Percentiles rank a stretch among this genome's conserved stretches.
phyloP scores from a whole-genome alignment of 2,329 filamentous ascomycete species.

The Onygena corvina region DNA sequence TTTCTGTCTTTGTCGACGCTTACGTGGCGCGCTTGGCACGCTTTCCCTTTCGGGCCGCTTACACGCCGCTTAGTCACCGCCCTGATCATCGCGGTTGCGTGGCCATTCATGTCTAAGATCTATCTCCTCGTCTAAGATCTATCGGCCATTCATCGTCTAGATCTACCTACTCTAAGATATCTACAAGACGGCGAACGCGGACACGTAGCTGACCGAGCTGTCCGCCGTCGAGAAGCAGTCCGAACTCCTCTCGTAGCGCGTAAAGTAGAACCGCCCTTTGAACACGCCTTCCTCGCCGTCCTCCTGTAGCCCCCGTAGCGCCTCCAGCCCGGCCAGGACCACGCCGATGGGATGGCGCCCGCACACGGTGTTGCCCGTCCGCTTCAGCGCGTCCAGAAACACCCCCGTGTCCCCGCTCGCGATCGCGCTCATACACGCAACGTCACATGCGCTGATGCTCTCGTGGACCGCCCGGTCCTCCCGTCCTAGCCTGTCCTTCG shows the following conservation, averaged over 20 bases:
- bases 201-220: conserved; percentile 89
- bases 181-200: conserved; percentile 69
- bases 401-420: conserved; percentile 58
- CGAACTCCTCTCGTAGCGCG: conserved; percentile 77
- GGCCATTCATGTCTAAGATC: too few relatives aligned
- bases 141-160: background rate
- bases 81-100: too few relatives aligned
- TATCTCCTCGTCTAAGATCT: background rate
- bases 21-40: conserved; percentile 1
- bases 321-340: conserved; percentile 75
- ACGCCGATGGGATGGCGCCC: conserved; percentile 91
- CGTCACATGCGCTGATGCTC: conserved; percentile 69
- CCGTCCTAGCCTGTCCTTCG: conserved; percentile 25
- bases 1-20: background rate
- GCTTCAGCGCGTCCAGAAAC: conserved; percentile 57
- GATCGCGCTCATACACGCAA: conserved; percentile 72
- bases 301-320: conserved; percentile 31
- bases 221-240: conserved; percentile 56
- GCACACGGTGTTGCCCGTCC: conserved; percentile 84
- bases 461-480: conserved; percentile 50
- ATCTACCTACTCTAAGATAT: background rate
- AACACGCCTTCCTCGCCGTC: conserved; percentile 14
- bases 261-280: conserved; percentile 57
- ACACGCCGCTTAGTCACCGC: too few relatives aligned
- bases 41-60: background rate